These are phyloP conservation scores for Paecilomyces formosus DNA, from an alignment of 2,329 filamentous ascomycete species.

Conservation along the genomic window DNA sequence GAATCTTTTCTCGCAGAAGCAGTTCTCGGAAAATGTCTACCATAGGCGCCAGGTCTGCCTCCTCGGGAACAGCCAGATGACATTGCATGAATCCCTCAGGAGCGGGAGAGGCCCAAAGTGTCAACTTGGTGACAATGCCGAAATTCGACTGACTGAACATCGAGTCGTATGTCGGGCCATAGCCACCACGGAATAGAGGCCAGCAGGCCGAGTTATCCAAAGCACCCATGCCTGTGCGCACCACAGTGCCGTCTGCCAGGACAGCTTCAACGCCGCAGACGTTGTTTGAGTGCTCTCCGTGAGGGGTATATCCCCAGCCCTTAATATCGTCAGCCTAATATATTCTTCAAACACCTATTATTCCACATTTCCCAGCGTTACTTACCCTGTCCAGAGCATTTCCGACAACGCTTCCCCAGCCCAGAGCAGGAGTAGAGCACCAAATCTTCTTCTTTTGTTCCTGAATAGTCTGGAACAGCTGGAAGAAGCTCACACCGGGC, in stretches of 20 bases:
- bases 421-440: slow-evolving; percentile 5
- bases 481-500: slow-evolving; percentile 41
- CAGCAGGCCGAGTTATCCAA: not conserved
- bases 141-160: slow-evolving; percentile 11
- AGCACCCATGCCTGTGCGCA: slow-evolving; percentile 7
- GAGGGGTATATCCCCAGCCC: slow-evolving; percentile 2
- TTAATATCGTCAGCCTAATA: not conserved
- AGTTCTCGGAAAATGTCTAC: slow-evolving; percentile 1
- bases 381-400: slow-evolving; percentile 1
- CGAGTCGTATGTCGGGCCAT: not conserved
- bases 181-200: not conserved
- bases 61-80: not conserved
- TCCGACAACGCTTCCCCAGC: slow-evolving; percentile 7
- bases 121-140: slow-evolving; percentile 12
- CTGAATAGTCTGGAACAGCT: slow-evolving; percentile 37
- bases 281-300: slow-evolving; percentile 7
- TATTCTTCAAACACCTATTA: not conserved
- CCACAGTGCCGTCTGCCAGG: slow-evolving; percentile 4
- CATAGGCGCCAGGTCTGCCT: not conserved
- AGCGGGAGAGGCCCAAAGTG: slow-evolving; percentile 4
- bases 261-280: slow-evolving; percentile 9
- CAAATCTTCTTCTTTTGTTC: slow-evolving; percentile 13
- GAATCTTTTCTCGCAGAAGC: not conserved
- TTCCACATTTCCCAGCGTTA: not conserved
- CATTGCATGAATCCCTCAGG: slow-evolving; percentile 4